Evolutionary conservation across 129 eudicot species (phyloP), one percentile per base, ranked within the genome.

Genomic region (Gnaphalium uliginosum): DNA sequence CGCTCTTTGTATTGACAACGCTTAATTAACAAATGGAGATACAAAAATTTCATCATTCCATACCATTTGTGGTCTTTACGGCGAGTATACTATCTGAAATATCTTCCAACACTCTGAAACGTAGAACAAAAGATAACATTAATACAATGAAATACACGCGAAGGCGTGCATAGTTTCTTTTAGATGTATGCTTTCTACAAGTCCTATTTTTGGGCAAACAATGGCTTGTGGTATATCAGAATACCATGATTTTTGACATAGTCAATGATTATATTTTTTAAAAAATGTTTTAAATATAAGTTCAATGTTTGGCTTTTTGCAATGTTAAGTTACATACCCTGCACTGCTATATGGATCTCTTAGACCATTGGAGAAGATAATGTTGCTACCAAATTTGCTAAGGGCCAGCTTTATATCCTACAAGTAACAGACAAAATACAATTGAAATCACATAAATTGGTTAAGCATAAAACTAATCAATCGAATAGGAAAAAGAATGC

Each of bases 351-450:
- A 92, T 22, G 97, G 96, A 87, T 92, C 96, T 84, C 82, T 77
- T 43, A 89, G 81, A 53, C 97, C 97, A 22, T 89, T 89, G 26
- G 97, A 86, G 82, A 92, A 92, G 25, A 89, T 92, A 37, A 92
- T 92, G 84, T 92, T 92, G 86, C 97, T 92, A 6, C 83, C 96
- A 69, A 89, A 92, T 39, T 78, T 85, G 27, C 48, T 70, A 6
- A 92, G 93, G 24, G 81, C 81, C 66, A 78, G 19, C 69, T 74
- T 89, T 63, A 89, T 85, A 37, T 87, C 93, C 96, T 92, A 73
- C 60, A 72, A 76, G 5, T 64, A 4, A 18, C 0, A 62, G 14
- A 35, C 25, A 18, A 75, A 76, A 65, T 3, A 18, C 54, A 26
- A 6, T 24, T 24, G n/a, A 39, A 19, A 22, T 21, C 27, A 70